phyloP scores from a whole-genome alignment of 768 basidiomycete genomes.

The Termitomyces sp. region DNA sequence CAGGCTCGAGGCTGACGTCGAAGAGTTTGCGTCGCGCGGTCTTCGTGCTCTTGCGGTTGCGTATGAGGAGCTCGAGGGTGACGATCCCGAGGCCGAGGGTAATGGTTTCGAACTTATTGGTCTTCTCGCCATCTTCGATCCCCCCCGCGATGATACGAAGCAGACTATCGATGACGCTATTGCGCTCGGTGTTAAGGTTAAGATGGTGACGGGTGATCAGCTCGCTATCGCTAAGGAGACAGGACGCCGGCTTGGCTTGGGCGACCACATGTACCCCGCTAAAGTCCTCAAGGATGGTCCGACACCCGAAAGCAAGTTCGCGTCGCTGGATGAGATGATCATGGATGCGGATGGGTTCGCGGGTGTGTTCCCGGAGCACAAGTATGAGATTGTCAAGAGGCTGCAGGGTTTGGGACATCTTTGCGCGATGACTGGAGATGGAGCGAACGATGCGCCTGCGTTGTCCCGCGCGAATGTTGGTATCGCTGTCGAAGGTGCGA shows the following conservation, averaged over 20 bases:
- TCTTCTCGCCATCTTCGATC: constrained; percentile 96
- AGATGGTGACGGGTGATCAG: constrained; percentile 99
- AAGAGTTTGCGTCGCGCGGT: constrained; percentile 94
- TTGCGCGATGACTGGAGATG: constrained; percentile 99
- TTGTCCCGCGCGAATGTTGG: constrained; percentile 98
- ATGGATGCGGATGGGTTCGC: constrained; percentile 99
- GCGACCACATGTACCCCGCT: constrained; percentile 99
- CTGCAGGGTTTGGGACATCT: constrained; percentile 94
- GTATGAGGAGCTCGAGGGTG: constrained; percentile 86
- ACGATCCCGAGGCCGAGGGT: constrained; percentile 82
- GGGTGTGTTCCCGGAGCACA: constrained; percentile 99
- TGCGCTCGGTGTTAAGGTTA: constrained; percentile 94
- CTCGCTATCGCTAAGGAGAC: constrained; percentile 99
- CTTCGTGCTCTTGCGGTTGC: constrained; percentile 97
- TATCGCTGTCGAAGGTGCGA: constrained; percentile 99
- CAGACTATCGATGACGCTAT: constrained; percentile 98
- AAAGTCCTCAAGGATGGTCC: constrained; percentile 99
- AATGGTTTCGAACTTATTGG: constrained; percentile 98
- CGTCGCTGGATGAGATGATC: constrained; percentile 93
- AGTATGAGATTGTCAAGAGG: constrained; percentile 99
- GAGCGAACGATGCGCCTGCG: constrained; percentile 98
- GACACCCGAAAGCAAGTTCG: constrained; percentile 79
- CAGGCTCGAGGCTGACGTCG: constrained; percentile 89
- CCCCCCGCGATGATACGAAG: constrained; percentile 97
- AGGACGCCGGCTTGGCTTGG: constrained; percentile 94